These are phyloP conservation scores for Dryas drummondii DNA, from an alignment of 306 rosid genomes.

Conservation along the genomic window DNA sequence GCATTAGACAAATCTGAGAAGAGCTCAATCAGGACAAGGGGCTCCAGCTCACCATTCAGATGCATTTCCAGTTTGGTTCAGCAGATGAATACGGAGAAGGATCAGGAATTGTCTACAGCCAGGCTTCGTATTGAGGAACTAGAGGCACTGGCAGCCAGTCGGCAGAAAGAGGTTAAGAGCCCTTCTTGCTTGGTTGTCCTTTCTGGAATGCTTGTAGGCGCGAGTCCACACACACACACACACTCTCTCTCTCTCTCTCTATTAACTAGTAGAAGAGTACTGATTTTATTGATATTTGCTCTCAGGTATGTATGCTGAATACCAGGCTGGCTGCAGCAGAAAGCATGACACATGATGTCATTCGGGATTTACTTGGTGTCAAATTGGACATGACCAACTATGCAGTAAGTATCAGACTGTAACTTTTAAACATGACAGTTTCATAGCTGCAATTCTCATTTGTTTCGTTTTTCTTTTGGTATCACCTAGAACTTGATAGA, in stretches of 20 bases:
- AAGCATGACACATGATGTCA: constrained; percentile 98
- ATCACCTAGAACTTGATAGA: constrained; percentile 65
- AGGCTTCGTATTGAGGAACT: constrained; percentile 70
- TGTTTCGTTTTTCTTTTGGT: constrained; percentile 27
- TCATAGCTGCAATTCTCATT: constrained; percentile 31
- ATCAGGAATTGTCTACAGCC: constrained; percentile 73
- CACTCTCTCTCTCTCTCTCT: not conserved
- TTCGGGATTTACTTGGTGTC: constrained; percentile 90
- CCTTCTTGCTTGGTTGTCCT: constrained; percentile 11
- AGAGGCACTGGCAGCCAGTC: constrained; percentile 65
- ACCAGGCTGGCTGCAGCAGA: constrained; percentile 90
- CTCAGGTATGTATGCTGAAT: constrained; percentile 74
- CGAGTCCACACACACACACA: too few relatives aligned
- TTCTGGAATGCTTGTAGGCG: constrained; percentile 1
- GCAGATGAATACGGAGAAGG: constrained; percentile 88
- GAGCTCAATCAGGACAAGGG: constrained; percentile 64
- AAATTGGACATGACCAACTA: constrained; percentile 83
- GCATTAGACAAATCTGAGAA: constrained; percentile 56
- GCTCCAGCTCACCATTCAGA: constrained; percentile 94
- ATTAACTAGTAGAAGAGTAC: not conserved
- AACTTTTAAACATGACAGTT: constrained; percentile 14
- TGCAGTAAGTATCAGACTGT: constrained; percentile 60
- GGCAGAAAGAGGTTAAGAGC: constrained; percentile 70
- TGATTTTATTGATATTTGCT: constrained; percentile 24
- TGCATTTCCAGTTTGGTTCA: constrained; percentile 87